These are phyloP conservation scores for Eutrema japonicum DNA, from an alignment of 345 rosid genomes.

Conservation along the genomic window DNA sequence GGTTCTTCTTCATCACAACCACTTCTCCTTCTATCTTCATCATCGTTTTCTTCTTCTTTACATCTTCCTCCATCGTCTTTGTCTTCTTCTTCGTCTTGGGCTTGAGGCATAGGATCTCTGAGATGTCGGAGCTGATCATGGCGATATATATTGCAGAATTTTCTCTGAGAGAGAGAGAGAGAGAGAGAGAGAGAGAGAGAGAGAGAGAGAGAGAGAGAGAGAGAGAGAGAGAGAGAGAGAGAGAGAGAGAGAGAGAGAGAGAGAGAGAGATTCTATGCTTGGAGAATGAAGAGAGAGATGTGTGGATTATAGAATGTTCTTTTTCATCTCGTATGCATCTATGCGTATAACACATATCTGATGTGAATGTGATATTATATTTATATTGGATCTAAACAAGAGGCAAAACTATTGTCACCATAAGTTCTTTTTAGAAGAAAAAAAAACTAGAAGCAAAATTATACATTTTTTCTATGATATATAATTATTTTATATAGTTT, in stretches of 20 bases:
- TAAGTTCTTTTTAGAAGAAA: too few relatives aligned
- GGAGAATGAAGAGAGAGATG: conserved; percentile 12
- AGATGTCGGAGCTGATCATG: conserved; percentile 40
- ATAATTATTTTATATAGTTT: not conserved
- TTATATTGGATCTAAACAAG: not conserved
- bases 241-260: conserved; percentile 7
- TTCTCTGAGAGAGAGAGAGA: conserved; percentile 38
- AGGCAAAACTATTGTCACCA: too few relatives aligned
- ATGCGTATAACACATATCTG: not conserved
- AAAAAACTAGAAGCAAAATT: too few relatives aligned
- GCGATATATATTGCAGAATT: conserved; percentile 38
- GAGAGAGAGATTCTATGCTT: conserved; percentile 38
- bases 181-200: conserved; percentile 8
- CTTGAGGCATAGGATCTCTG: conserved; percentile 49
- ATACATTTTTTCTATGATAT: not conserved
- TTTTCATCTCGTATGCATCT: conserved; percentile 1
- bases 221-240: conserved; percentile 29
- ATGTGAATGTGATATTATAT: not conserved
- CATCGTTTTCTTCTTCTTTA: conserved; percentile 24
- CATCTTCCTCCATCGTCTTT: conserved; percentile 33
- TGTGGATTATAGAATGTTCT: conserved; percentile 35
- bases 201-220: conserved; percentile 12
- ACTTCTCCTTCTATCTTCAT: conserved; percentile 60
- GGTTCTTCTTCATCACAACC: conserved; percentile 74
- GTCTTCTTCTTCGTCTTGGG: conserved; percentile 38